Base-by-base conservation (phyloP, 495 filamentous ascomycete genomes). In the Platismatia glauca region DNA sequence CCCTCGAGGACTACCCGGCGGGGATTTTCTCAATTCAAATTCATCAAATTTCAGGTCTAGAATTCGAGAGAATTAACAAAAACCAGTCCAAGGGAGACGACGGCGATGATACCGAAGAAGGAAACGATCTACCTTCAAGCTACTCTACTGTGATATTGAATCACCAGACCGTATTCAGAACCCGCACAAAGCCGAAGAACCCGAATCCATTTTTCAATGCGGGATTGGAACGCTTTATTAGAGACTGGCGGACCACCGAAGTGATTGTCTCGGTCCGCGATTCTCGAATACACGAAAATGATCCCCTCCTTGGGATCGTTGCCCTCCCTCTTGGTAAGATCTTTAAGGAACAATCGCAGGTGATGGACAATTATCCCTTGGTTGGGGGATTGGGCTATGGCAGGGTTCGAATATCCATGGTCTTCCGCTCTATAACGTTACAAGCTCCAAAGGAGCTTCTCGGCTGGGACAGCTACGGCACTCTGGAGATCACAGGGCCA, bases 181-280 rank as follows among this genome's bases (percentile, higher is more conserved):
- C 87, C 0, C 73, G 87, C 15, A 87, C 87, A 8, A 90, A 90
- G 67, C 87, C 87, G 7, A 89, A 88, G 75, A 89, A 86, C 60
- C 78, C 83, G 1, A 88, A 86, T 62, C 87, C 87, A 1, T 90
- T 89, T 70, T 89, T 89, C 78, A 90, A 89, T 65, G 87, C 87
- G 1, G 84, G 84, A n/a, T 86, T 82, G 0, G 87, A 90, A 66
- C 77, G 84, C 4, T 86, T 89, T 50, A 77, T 89, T 43, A 76
- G 82, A n/a, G 83, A 90, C 69, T 89, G 83, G 79, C 74, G 72
- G 18, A 79, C 74, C n/a, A 77, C 83, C 24, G 85, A 88, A 66
- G 72, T 89, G 48, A 82, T 88, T 55, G 63, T 90, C 12, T 75
- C 78, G 16, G 86, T 89, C n/a, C 75, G 85, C 2, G 87, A 90